Percentiles rank a stretch among this genome's conserved stretches.
Evolutionary conservation across 2,329 filamentous ascomycete species (phyloP).

Genomic region (Coniochaeta sp.): DNA sequence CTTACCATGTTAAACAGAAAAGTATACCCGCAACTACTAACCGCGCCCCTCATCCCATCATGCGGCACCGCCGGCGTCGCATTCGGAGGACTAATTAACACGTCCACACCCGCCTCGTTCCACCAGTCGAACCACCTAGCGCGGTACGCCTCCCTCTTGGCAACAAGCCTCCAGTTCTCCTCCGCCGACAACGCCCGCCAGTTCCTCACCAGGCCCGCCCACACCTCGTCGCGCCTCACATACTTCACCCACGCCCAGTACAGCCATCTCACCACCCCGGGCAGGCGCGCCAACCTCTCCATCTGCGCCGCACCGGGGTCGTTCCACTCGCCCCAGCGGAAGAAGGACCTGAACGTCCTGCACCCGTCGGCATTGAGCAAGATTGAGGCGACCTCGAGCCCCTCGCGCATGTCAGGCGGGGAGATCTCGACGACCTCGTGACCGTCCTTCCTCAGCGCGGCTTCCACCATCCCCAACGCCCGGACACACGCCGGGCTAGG

Average conservation of each 20-base stretch:
- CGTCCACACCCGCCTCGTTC: constrained; percentile 65
- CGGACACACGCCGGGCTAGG: constrained; percentile 78
- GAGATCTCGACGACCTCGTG: constrained; percentile 63
- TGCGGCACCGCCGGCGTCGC: constrained; percentile 86
- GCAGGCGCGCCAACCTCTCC: constrained; percentile 64
- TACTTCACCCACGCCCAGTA: constrained; percentile 90
- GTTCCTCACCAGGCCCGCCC: constrained; percentile 68
- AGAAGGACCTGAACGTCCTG: constrained; percentile 68
- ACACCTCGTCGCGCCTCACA: constrained; percentile 65
- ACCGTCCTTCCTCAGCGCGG: constrained; percentile 62
- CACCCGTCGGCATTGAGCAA: constrained; percentile 83
- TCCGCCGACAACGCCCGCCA: constrained; percentile 69
- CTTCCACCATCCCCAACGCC: constrained; percentile 64
- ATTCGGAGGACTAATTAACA: constrained; percentile 78
- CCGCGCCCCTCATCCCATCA: constrained; percentile 76
- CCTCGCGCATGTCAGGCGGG: constrained; percentile 67
- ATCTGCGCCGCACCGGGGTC: constrained; percentile 74
- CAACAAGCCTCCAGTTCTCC: constrained; percentile 78
- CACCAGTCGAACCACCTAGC: constrained; percentile 80
- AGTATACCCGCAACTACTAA: constrained; percentile 85
- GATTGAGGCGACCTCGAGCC: constrained; percentile 67
- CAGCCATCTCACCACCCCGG: constrained; percentile 69
- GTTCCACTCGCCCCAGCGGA: constrained; percentile 70
- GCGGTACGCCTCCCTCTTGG: constrained; percentile 70
- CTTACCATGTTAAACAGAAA: constrained; percentile 84